Evolutionary conservation across 208 protist genomes (phyloP).

Genomic region (Trypanosoma boissoni): DNA sequence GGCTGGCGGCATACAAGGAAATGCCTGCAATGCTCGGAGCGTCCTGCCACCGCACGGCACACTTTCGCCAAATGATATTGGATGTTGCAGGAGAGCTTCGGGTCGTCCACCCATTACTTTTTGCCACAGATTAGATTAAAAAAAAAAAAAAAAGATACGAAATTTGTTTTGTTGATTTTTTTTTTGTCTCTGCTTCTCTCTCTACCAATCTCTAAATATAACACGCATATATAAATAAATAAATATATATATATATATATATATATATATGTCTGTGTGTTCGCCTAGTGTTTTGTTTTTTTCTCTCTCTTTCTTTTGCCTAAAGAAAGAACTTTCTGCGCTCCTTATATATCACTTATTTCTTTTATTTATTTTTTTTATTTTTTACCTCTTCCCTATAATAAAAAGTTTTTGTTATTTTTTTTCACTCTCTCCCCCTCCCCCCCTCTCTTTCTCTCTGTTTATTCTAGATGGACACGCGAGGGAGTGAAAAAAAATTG

Average conservation of each 20-base stretch:
- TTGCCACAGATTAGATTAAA: background rate
- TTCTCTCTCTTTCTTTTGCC: too few relatives aligned
- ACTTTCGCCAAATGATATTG: conserved; percentile 58
- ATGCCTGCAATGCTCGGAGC: conserved; percentile 52
- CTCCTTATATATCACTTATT: background rate
- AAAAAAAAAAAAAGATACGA: background rate
- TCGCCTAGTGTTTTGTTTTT: too few relatives aligned
- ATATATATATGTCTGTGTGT: conserved; percentile 25
- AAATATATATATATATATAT: conserved; percentile 10
- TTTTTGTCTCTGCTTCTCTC: background rate
- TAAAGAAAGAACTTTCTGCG: too few relatives aligned
- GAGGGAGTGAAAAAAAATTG: conserved; percentile 2
- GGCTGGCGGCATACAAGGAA: conserved; percentile 40
- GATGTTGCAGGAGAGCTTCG: conserved; percentile 36
- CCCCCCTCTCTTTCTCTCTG: conserved; percentile 1
- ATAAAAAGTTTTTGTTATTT: conserved; percentile 13
- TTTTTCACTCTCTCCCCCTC: conserved; percentile 1
- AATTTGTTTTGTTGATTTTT: background rate
- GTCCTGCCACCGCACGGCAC: conserved; percentile 15
- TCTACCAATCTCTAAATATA: background rate
- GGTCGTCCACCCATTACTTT: conserved; percentile 65
- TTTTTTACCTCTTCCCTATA: background rate
- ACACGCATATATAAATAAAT: background rate
- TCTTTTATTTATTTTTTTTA: conserved; percentile 10
- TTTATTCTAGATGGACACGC: conserved; percentile 5